These are phyloP conservation scores for Lojkania enalia DNA, from an alignment of 2,329 filamentous ascomycete genomes.

Conservation along the genomic window DNA sequence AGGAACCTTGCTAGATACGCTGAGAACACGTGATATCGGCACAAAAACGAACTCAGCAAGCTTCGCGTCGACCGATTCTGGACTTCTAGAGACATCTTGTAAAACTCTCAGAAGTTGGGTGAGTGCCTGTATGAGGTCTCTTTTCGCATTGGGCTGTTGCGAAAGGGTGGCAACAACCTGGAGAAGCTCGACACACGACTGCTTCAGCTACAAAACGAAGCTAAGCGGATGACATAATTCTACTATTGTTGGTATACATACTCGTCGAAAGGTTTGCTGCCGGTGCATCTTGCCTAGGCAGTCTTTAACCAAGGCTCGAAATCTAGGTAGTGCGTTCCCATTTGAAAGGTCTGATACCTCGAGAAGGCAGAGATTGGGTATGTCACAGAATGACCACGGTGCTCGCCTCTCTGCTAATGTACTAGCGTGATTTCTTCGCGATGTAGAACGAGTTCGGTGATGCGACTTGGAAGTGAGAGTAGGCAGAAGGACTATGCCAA, in stretches of 20 bases:
- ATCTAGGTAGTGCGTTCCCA: too few relatives aligned
- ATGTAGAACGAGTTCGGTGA: too few relatives aligned
- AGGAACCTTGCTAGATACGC: slow-evolving; percentile 71
- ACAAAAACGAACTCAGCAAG: slow-evolving; percentile 95
- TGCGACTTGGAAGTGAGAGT: too few relatives aligned
- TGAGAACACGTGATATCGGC: slow-evolving; percentile 83
- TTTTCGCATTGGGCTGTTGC: slow-evolving; percentile 48
- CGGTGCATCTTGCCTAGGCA: slow-evolving; percentile 39
- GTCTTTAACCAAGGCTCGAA: too few relatives aligned
- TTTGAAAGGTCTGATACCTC: too few relatives aligned
- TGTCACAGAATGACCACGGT: too few relatives aligned
- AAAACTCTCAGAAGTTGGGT: slow-evolving; percentile 51
- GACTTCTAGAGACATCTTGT: slow-evolving; percentile 29
- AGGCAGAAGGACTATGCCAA: too few relatives aligned
- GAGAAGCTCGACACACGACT: slow-evolving; percentile 61
- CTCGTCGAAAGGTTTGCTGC: slow-evolving; percentile 46
- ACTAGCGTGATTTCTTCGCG: too few relatives aligned
- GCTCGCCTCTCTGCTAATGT: too few relatives aligned
- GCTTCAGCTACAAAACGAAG: slow-evolving; percentile 54
- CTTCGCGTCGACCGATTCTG: slow-evolving; percentile 68
- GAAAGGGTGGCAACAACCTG: slow-evolving; percentile 57
- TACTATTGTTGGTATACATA: slow-evolving; percentile 17
- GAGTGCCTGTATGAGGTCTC: slow-evolving; percentile 54
- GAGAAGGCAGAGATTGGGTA: too few relatives aligned
- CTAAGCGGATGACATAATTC: slow-evolving; percentile 18